Base-by-base conservation (phyloP, 495 filamentous ascomycete species). In the Neurospora sp. region DNA sequence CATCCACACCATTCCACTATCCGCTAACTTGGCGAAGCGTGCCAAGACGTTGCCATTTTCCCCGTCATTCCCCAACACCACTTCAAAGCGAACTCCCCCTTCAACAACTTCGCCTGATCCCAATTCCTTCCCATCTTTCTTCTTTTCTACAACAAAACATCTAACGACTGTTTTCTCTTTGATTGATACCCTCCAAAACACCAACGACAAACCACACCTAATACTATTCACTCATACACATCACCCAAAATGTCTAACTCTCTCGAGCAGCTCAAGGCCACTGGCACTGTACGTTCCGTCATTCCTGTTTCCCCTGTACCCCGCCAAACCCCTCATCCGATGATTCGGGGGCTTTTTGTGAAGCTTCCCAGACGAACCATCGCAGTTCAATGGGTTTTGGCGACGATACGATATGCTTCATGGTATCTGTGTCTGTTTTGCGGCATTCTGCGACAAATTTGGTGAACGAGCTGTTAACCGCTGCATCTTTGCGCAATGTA, bases 181-280 rank as follows among this genome's bases (percentile, higher is more conserved):
- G 10, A 38, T 69, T 75, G 40, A 54, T 69, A 74, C 71, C 39
- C 39, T 17, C 40, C 19, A 37, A n/a, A 70, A 72, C 36, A 39
- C 31, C 71, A 66, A 37, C 43, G 15, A 37, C 38, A 8, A 21
- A 59, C 48, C 48, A 59, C 48, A 13, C 48, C 69, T 28, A 40
- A 69, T 66, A 54, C 39, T 59, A 71, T 72, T 69, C 34, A 24
- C 69, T 66, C 28, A 28, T 38, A 24, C 39, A 69, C 69, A 39
- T 73, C 40, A 24, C 62, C 69, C 82, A 91, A 78, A 75, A 97
- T 97, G 93, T 82, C 92, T 79, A 91, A 81, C 84, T 93, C 95
- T 85, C 90, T 99, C 74, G 96, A 98, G 78, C 94, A 98, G 86
- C 89, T 99, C 79, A 99, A 99, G 88, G 90, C 92, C 84, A 85